Base-by-base conservation (phyloP, 768 basidiomycete species). In the Thelephora ganbajun region DNA sequence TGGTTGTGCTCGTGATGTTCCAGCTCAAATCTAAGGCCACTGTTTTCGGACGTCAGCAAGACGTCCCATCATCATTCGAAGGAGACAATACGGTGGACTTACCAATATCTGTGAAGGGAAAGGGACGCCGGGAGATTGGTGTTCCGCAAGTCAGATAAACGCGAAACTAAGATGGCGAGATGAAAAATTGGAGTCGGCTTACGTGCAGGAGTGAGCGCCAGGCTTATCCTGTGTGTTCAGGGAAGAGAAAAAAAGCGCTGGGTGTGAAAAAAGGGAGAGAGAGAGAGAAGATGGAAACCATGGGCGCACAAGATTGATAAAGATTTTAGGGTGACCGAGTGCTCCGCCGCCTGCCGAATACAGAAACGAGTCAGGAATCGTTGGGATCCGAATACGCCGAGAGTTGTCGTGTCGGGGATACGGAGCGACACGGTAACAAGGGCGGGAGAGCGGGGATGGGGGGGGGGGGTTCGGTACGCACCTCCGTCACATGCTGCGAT, bases 401-500 rank as follows among this genome's bases (percentile, higher is more conserved):
- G 37, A 13, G 26, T 20, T 2, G 20, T 14, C 20, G 30, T 20
- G 14, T 33, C 5, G 22, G 33, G 34, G 13, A 1, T 16, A 30
- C 19, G 5, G 22, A 7, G 39, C 16, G 46, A 45, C 46, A 26
- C 3, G 22, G 14, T 37, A 13, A 26, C 5, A 3, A 46, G 18
- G 18, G 36, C 48, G 49, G 51, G 48, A 43, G 35, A 36, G 18
- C 43, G 50, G 48, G 48, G n/a, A n/a, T n/a, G n/a, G n/a, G 37
- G 44, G 26, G 35, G 47, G 16, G 16, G 44, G 44, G 5, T 45
- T 35, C 43, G 22, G 33, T 5, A 69, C 88, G 56, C 54, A 97
- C 96, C 94, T 57, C 96, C 96, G 62, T 99, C 94, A 62, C 96
- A 99, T 44, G 82, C 72, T 2, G 91, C 92, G 63, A 79, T 89